Base-by-base conservation (phyloP, 306 rosid genomes). In the Benincasa hispida region DNA sequence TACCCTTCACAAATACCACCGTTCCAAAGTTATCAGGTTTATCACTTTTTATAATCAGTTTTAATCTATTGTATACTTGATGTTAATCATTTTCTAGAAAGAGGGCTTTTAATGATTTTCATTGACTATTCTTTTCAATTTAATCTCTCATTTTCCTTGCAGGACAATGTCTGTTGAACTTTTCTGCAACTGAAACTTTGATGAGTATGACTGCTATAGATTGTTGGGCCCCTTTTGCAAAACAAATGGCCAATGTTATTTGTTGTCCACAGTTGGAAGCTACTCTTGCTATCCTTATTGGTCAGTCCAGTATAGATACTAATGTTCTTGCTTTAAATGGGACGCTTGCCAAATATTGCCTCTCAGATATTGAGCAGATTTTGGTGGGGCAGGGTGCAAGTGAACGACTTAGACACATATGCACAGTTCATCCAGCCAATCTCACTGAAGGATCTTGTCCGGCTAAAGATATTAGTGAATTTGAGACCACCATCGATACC, bases 191-290 rank as follows among this genome's bases (percentile, higher is more conserved):
- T 47, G 86, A 84, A 84, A 87, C 85, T 86, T 83, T 94, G 90
- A 88, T 92, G 87, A 84, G 87, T 68, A 59, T 70, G 77, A 92
- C 99, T 2, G 90, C 99, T 27, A 79, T 86, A 79, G 99, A 94
- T 83, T 94, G 99, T 80, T 94, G 93, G 89, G 87, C 86, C 4
- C 83, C 73, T 81, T 94, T 92, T 83, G 97, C 97, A 3, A 90
- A 97, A 39, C 75, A 81, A 76, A 84, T 89, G 83, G 99, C 99
- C 68, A 94, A 94, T 77, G 91, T 90, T 75, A 92, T 92, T 32
- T 94, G 99, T 70, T 94, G 99, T 86, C 99, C 99, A 6, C 99
- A 94, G 84, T 80, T 92, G 83, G 95, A 90, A 82, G 99, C 99
- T 48, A 92, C 99, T 76, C 89, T 94, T 74, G 81, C 93, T 50